Evolutionary conservation across 1,284 basidiomycete genomes (phyloP).

Genomic region (Microbotryum intermedium): DNA sequence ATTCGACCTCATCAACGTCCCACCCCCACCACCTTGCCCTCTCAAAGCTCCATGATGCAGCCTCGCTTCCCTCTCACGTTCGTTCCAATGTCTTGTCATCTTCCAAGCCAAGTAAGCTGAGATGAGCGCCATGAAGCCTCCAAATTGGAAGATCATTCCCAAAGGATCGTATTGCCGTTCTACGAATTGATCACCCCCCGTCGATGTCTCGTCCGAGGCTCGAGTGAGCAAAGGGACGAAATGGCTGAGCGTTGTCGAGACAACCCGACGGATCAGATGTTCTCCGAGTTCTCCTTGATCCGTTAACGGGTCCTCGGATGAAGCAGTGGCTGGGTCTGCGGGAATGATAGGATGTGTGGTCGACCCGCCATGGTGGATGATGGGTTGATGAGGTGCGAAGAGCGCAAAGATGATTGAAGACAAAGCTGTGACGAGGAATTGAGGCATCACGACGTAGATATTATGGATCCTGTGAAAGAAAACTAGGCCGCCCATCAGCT

Average conservation of each 20-base stretch:
- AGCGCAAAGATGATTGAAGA: slow-evolving; percentile 45
- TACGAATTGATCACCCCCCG: not conserved
- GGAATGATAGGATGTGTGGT: not conserved
- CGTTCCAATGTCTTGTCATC: slow-evolving; percentile 12
- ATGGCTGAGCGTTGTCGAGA: not conserved
- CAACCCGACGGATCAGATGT: not conserved
- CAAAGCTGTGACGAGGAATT: slow-evolving; percentile 46
- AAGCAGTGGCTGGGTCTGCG: not conserved
- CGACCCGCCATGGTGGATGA: slow-evolving; percentile 5
- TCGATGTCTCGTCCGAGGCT: not conserved
- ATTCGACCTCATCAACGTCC: not conserved
- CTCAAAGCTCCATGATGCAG: too few relatives aligned
- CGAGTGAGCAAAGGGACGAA: not conserved
- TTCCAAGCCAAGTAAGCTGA: slow-evolving; percentile 28
- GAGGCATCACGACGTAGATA: slow-evolving; percentile 66
- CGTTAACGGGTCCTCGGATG: not conserved
- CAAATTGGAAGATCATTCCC: slow-evolving; percentile 32
- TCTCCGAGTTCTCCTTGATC: not conserved
- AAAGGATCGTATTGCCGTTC: slow-evolving; percentile 25
- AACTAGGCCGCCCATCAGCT: slow-evolving; percentile 2
- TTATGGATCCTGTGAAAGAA: slow-evolving; percentile 64
- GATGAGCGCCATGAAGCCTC: slow-evolving; percentile 26
- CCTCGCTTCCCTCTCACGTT: not conserved
- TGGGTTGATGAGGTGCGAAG: slow-evolving; percentile 39
- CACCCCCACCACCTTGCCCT: not conserved